These are phyloP conservation scores for Cyamopsis tetragonoloba DNA, from an alignment of 306 rosid genomes.

Conservation along the genomic window DNA sequence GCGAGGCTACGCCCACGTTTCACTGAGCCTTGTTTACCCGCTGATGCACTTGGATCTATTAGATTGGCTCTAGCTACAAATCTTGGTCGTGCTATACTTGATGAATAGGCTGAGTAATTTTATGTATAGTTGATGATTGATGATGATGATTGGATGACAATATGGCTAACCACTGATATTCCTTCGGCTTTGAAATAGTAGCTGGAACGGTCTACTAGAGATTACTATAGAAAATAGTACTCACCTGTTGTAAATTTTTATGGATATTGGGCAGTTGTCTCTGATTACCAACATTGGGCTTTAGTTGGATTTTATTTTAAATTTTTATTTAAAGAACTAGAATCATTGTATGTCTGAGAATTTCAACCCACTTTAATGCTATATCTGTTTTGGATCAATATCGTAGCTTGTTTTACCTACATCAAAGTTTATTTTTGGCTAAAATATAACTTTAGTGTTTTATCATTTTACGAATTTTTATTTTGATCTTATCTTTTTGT, in stretches of 20 bases:
- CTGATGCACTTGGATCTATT: conserved; percentile 56
- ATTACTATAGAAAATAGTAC: background rate
- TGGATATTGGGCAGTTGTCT: conserved; percentile 1
- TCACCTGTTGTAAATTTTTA: conserved; percentile 21
- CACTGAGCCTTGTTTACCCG: conserved; percentile 52
- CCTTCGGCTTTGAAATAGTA: background rate
- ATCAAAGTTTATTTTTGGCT: no score
- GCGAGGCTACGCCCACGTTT: conserved; percentile 65
- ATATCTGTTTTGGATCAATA: background rate
- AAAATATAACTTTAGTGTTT: no score
- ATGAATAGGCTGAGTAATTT: conserved; percentile 44
- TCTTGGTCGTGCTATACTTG: conserved; percentile 84
- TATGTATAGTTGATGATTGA: background rate
- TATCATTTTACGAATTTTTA: no score
- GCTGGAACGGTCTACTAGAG: background rate
- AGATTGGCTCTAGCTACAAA: conserved; percentile 83
- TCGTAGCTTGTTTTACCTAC: no score
- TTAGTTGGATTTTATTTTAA: background rate
- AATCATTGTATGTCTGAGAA: background rate
- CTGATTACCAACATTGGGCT: background rate
- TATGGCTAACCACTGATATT: background rate
- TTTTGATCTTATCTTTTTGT: no score
- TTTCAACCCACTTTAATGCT: background rate
- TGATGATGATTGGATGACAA: background rate
- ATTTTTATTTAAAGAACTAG: background rate